A percentile compares a stretch with the other conserved stretches of the same genome.
phyloP scores from a whole-genome alignment of 2,329 filamentous ascomycete species.

The Paecilomyces dactylethromorphus region DNA sequence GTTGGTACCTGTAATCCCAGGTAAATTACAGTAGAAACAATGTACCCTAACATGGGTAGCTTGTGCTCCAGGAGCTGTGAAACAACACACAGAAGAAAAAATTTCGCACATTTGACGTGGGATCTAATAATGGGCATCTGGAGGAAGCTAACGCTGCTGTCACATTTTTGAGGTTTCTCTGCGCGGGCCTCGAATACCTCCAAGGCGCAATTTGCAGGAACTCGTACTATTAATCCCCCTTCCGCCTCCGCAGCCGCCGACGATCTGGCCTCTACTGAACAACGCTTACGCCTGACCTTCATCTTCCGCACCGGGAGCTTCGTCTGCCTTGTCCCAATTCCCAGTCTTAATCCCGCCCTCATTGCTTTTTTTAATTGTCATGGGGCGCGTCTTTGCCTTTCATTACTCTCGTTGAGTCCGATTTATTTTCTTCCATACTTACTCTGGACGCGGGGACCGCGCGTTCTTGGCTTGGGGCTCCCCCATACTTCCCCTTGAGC shows the following conservation, averaged over 20 bases:
- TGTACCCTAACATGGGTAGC: background rate
- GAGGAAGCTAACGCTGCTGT: background rate
- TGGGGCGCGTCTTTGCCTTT: slow-evolving; percentile 26
- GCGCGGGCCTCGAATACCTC: background rate
- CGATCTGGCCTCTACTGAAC: slow-evolving; percentile 26
- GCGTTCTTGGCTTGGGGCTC: background rate
- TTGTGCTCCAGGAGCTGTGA: background rate
- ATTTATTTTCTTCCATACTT: slow-evolving; percentile 6
- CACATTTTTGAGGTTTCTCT: background rate
- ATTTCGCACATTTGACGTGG: background rate
- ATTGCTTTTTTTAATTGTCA: slow-evolving; percentile 14
- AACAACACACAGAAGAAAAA: background rate
- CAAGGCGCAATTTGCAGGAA: background rate
- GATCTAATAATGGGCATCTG: background rate
- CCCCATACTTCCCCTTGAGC: background rate
- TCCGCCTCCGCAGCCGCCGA: slow-evolving; percentile 12
- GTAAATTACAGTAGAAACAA: background rate
- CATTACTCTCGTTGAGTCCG: slow-evolving; percentile 30
- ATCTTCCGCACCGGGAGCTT: slow-evolving; percentile 13
- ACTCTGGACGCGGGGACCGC: background rate
- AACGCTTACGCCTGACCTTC: slow-evolving; percentile 22
- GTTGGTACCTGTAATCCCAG: background rate
- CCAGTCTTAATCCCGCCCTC: background rate
- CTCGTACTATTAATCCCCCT: background rate
- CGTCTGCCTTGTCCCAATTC: background rate